Evolutionary conservation across 2,329 filamentous ascomycete genomes (phyloP).

Genomic region (Fusarium sp.): DNA sequence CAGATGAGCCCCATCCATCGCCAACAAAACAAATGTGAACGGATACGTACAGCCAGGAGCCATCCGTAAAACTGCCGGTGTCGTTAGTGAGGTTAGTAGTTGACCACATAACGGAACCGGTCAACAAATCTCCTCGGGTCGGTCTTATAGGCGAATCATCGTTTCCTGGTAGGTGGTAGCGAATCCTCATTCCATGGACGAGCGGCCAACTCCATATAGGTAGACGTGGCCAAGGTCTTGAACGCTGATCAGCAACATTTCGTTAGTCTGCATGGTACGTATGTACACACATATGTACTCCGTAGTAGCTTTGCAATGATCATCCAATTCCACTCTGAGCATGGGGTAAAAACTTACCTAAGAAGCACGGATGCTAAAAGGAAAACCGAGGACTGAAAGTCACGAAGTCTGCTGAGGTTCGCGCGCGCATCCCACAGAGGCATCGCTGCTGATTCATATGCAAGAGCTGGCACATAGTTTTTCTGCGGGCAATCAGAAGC

Average conservation of each 20-base stretch:
- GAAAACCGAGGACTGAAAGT: not conserved
- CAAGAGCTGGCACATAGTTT: slow-evolving; percentile 23
- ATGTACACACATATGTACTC: not conserved
- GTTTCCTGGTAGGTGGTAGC: slow-evolving; percentile 1
- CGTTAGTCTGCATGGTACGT: not conserved
- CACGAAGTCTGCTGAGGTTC: slow-evolving; percentile 2
- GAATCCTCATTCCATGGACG: slow-evolving; percentile 15
- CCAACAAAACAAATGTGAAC: slow-evolving; percentile 14
- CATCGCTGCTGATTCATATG: slow-evolving; percentile 18
- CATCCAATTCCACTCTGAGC: slow-evolving; percentile 21
- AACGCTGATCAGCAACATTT: slow-evolving; percentile 11
- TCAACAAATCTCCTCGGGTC: slow-evolving; percentile 8
- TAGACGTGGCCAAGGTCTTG: slow-evolving; percentile 10
- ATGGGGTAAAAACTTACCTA: slow-evolving; percentile 21
- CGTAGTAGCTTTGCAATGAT: slow-evolving; percentile 6
- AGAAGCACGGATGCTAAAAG: slow-evolving; percentile 8
- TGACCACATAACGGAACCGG: not conserved
- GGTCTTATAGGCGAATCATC: slow-evolving; percentile 6
- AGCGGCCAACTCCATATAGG: not conserved
- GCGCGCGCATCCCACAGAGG: not conserved
- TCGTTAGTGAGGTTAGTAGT: slow-evolving; percentile 12
- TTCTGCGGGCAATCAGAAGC: slow-evolving; percentile 24
- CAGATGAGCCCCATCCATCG: slow-evolving; percentile 19
- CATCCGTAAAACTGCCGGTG: slow-evolving; percentile 9
- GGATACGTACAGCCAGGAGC: not conserved